Base-by-base conservation (phyloP, 495 filamentous ascomycete genomes). In the Podospora comata region DNA sequence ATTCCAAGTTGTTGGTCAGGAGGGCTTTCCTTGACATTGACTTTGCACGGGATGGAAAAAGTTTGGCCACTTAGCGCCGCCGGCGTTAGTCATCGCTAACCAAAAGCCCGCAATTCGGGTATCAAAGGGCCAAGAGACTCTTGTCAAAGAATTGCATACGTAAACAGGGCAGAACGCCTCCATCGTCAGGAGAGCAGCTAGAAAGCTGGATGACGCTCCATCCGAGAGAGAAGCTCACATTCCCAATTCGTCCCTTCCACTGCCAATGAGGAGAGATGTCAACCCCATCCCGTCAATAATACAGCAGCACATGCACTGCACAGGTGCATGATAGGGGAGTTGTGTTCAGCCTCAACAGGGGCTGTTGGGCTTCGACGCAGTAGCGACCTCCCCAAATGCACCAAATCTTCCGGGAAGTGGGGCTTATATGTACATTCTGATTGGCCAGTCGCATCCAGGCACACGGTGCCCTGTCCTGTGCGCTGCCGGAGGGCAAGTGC, bases 31-130 rank as follows among this genome's bases (percentile, higher is more conserved):
- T 48, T 48, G 39, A 48, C 39, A 32, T 32, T 32, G 4, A 48
- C 39, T 48, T 48, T 48, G 39, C 39, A 48, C 39, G 39, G 56
- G 27, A 60, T 16, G 16, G 28, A 18, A 64, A 70, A 70, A 64
- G 32, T 70, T 28, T 60, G 60, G 60, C 32, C 64, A 48, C 28
- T 65, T 48, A 67, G 58, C 61, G 57, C 6, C n/a, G 4, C 26
- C 34, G 13, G 13, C 26, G 18, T 67, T 67, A 60, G 57, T 58
- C 63, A 64, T 60, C 58, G 56, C 57, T 32, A 53, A 30, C 30
- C 48, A 26, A 54, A 39, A 27, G 48, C 23, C 54, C 55, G 55
- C 27, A 9, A 34, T 28, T 61, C 67, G 63, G 57, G 59, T 67
- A 67, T 67, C 19, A 34, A 27, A 66, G 34, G 65, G 9, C 55